Base-by-base conservation (phyloP, 495 filamentous ascomycete genomes). In the Podospora bellae-mahoneyi region DNA sequence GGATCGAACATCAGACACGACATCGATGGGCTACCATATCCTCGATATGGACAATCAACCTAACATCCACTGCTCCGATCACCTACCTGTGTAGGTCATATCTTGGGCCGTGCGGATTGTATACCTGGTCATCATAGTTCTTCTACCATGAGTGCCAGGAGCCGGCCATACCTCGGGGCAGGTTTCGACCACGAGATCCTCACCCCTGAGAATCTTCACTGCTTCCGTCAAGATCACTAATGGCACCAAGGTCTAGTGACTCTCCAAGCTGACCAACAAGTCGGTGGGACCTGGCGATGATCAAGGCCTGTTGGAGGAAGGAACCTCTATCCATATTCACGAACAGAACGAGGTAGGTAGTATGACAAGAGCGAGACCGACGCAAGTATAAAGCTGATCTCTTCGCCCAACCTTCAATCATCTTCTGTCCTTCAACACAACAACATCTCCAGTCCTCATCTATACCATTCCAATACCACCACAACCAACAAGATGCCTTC, bases 401-500 rank as follows among this genome's bases (percentile, higher is more conserved):
- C 39, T 13, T 16, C 15, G 39, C 39, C 39, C 39, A 16, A 48
- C 15, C 15, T 16, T 48, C 6, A 6, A 48, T 3, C 39, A 48
- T 3, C 39, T 48, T 48, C 9, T 48, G 6, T 48, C 39, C 39
- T 9, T 16, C 7, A 16, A 48, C 39, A 48, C 9, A 3, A 48
- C 39, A 48, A 13, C 39, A 0, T 48, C 39, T 48, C 39, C 39
- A 48, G 15, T 13, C 30, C 30, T 32, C 30, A 32, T 32, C 23
- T 58, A 20, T 58, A 19, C 18, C 15, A 20, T 23, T 23, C 23
- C 23, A 23, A 0, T 23, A 23, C 23, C 56, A 58, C 23, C n/a
- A 20, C 56, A 58, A 58, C 56, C 59, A 61, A 5, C 59, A 61
- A 16, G 1, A 61, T 61, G 59, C 58, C 58, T 60, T 61, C 23